A percentile compares a stretch with the other conserved stretches of the same genome.
Conservation (phyloP, 306 rosid genomes). For the Vigna reflexopilosa region DNA sequence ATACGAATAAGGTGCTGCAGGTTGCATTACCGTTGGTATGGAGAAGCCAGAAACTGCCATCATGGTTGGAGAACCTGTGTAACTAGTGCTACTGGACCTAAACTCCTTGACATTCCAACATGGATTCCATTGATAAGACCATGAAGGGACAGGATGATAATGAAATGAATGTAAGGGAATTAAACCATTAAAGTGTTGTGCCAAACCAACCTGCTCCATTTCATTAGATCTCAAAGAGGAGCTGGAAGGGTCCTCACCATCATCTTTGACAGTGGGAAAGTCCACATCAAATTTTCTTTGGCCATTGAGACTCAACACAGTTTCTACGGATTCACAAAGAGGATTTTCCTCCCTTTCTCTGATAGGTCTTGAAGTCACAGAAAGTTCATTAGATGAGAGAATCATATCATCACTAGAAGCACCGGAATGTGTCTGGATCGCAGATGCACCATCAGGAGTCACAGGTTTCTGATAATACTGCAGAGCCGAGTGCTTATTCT, state of each 20-base stretch:
- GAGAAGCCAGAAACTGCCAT: slow-evolving; percentile 53
- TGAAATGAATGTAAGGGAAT: slow-evolving; percentile 50
- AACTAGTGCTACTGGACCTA: slow-evolving; percentile 35
- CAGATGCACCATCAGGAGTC: slow-evolving; percentile 38
- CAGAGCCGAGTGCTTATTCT: slow-evolving; percentile 51
- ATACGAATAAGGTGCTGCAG: slow-evolving; percentile 49
- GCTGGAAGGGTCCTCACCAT: slow-evolving; percentile 47
- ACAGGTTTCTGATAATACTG: slow-evolving; percentile 40
- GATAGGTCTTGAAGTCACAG: slow-evolving; percentile 38
- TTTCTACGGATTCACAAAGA: slow-evolving; percentile 55
- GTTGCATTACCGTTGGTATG: slow-evolving; percentile 45
- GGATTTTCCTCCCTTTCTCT: slow-evolving; percentile 50
- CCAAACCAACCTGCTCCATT: slow-evolving; percentile 40
- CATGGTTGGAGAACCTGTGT: slow-evolving; percentile 44
- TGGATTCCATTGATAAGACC: slow-evolving; percentile 59
- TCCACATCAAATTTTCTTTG: slow-evolving; percentile 42
- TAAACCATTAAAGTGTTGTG: slow-evolving; percentile 34
- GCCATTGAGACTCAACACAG: slow-evolving; percentile 51
- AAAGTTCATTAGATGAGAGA: slow-evolving; percentile 22
- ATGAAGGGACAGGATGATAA: slow-evolving; percentile 53
- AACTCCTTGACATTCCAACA: slow-evolving; percentile 56
- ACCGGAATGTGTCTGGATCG: slow-evolving; percentile 37
- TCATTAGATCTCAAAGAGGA: slow-evolving; percentile 46
- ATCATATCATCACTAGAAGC: slow-evolving; percentile 13
- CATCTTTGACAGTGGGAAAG: slow-evolving; percentile 42